Evolutionary conservation across 2,329 filamentous ascomycete species (phyloP).

Genomic region (Rhexocercosporidium sp.): DNA sequence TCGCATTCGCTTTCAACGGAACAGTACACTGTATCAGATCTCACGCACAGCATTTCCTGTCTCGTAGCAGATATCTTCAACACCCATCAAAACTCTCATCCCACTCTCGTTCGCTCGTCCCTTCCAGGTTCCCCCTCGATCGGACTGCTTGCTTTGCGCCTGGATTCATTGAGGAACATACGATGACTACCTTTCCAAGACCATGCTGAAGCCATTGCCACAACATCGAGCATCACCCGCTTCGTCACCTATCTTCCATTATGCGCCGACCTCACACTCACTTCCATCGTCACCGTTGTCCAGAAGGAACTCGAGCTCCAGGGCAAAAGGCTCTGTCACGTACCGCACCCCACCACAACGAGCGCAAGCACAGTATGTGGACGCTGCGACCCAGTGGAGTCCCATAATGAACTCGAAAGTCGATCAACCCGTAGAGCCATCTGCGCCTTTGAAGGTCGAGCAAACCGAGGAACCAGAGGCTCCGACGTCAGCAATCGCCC

Average conservation of each 20-base stretch:
- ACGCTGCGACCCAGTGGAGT: constrained; percentile 41
- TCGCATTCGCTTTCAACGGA: not conserved
- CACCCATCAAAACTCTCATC: not conserved
- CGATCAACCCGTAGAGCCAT: constrained; percentile 10
- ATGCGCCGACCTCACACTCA: constrained; percentile 37
- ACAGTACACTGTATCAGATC: not conserved
- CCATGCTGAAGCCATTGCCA: constrained; percentile 40
- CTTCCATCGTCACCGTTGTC: constrained; percentile 35
- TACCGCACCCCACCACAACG: constrained; percentile 24
- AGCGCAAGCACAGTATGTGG: constrained; percentile 35
- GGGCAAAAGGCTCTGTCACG: constrained; percentile 25
- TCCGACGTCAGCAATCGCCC: constrained; percentile 2
- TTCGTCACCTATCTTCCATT: constrained; percentile 38
- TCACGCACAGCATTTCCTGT: not conserved
- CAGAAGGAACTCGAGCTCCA: constrained; percentile 32
- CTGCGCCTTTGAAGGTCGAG: constrained; percentile 12
- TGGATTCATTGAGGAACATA: constrained; percentile 8
- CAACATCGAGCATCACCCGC: constrained; percentile 37
- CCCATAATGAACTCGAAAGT: constrained; percentile 32
- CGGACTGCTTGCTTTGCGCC: constrained; percentile 1
- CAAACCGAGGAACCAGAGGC: constrained; percentile 1
- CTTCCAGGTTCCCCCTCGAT: not conserved
- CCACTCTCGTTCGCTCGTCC: constrained; percentile 15
- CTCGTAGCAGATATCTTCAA: not conserved
- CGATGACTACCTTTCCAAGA: constrained; percentile 34